phyloP scores from a whole-genome alignment of 2,329 filamentous ascomycete species.

The Fusarium udum region DNA sequence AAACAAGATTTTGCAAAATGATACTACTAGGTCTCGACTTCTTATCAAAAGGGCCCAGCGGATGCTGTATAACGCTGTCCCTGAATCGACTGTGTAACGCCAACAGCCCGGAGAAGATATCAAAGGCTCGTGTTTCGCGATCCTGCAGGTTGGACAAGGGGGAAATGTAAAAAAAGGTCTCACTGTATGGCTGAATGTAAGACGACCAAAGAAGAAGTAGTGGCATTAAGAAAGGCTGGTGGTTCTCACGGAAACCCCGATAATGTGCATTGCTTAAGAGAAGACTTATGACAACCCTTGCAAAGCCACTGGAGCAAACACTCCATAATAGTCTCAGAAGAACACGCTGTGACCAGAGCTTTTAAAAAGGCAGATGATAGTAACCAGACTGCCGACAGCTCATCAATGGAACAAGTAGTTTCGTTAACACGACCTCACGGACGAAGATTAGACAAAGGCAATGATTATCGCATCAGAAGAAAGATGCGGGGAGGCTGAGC shows the following conservation, averaged over 20 bases:
- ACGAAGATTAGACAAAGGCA: neutral
- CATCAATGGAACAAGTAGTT: neutral
- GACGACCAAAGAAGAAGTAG: neutral
- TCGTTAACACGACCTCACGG: neutral
- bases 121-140: neutral
- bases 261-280: neutral
- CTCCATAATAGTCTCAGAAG: neutral
- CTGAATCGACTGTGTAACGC: neutral
- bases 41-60: neutral
- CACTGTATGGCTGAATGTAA: neutral
- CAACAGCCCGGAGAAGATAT: neutral
- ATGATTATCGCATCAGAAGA: neutral
- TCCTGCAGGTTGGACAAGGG: neutral
- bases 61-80: neutral
- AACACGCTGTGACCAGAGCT: neutral
- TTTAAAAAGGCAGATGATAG: neutral
- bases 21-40: neutral
- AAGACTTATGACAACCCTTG: neutral
- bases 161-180: neutral
- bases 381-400: neutral
- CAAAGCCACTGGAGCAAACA: neutral
- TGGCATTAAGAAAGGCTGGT: neutral
- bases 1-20: neutral
- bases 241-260: neutral
- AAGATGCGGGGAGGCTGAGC: conserved; percentile 31